phyloP scores from a whole-genome alignment of 306 rosid genomes.

The Pyrus betulifolia region DNA sequence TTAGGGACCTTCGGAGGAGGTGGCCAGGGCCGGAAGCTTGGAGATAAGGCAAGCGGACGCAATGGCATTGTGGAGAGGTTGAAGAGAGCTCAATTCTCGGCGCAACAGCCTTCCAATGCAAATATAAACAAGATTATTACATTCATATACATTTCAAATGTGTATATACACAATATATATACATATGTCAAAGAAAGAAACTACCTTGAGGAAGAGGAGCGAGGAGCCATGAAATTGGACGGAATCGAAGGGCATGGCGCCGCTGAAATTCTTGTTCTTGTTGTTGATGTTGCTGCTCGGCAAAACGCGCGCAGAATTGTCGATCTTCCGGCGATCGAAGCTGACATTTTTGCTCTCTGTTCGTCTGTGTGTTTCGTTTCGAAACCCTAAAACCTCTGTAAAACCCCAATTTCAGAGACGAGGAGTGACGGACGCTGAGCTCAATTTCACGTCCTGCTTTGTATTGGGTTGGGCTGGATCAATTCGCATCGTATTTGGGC shows the following conservation, averaged over 20 bases:
- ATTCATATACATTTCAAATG: neutral
- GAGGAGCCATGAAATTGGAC: slow-evolving; percentile 14
- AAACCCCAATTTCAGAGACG: neutral
- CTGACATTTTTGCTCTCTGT: slow-evolving; percentile 17
- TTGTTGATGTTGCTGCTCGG: slow-evolving; percentile 9
- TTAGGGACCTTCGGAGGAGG: slow-evolving; percentile 31
- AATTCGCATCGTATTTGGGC: neutral
- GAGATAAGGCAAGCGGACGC: slow-evolving; percentile 64
- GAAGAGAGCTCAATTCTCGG: slow-evolving; percentile 43
- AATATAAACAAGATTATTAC: neutral
- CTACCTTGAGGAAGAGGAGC: slow-evolving; percentile 20
- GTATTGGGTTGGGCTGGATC: neutral
- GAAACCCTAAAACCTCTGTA: slow-evolving; percentile 30
- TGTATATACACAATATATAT: neutral
- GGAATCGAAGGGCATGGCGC: slow-evolving; percentile 12
- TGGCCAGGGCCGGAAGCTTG: slow-evolving; percentile 42
- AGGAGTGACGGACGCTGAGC: neutral
- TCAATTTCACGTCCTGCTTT: neutral
- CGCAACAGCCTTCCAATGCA: slow-evolving; percentile 21
- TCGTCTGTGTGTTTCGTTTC: neutral
- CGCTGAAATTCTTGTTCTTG: neutral
- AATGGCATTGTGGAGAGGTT: slow-evolving; percentile 33
- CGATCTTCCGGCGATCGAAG: slow-evolving; percentile 33
- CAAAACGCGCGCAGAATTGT: slow-evolving; percentile 12
- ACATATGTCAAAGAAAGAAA: neutral